Percentiles rank a stretch among this genome's conserved stretches.
Evolutionary conservation across 176 grass and related monocot genomes (phyloP).

Genomic region (Luzula sylvatica): DNA sequence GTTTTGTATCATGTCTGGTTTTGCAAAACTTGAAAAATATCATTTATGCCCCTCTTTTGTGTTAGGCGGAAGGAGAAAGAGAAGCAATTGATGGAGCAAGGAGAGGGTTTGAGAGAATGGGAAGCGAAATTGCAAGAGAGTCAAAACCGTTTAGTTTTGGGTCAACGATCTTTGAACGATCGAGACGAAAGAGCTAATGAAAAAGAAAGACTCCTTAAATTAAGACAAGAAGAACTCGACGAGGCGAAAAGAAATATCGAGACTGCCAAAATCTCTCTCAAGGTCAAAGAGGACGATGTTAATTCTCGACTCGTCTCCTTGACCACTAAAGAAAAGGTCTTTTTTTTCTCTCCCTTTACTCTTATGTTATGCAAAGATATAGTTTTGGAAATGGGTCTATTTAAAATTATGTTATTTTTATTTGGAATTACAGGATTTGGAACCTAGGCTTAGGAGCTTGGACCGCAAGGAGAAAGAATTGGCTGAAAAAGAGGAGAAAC

Average conservation of each 20-base stretch:
- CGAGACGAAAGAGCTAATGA: slow-evolving; percentile 78
- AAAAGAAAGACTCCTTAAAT: slow-evolving; percentile 53
- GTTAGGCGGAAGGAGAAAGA: slow-evolving; percentile 49
- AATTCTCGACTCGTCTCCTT: slow-evolving; percentile 42
- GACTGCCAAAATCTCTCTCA: slow-evolving; percentile 42
- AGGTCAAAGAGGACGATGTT: slow-evolving; percentile 62
- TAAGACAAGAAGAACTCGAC: slow-evolving; percentile 67
- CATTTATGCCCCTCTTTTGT: not conserved
- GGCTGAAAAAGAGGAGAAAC: slow-evolving; percentile 45
- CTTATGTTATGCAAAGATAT: too few relatives aligned
- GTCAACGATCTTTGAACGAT: slow-evolving; percentile 72
- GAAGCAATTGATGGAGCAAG: slow-evolving; percentile 61
- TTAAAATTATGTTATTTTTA: not conserved
- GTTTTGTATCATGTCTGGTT: not conserved
- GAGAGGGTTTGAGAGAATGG: slow-evolving; percentile 59
- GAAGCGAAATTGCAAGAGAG: slow-evolving; percentile 83
- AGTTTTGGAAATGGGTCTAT: not conserved
- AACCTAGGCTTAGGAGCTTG: slow-evolving; percentile 35
- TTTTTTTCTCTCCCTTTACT: slow-evolving; percentile 2
- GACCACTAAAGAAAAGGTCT: slow-evolving; percentile 62
- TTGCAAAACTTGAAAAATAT: too few relatives aligned
- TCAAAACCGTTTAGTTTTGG: slow-evolving; percentile 67
- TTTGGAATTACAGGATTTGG: slow-evolving; percentile 44
- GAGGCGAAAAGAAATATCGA: slow-evolving; percentile 45
- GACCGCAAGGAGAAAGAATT: slow-evolving; percentile 52